These are phyloP conservation scores for Zopfochytrium polystomum DNA, from an alignment of 371 early-diverging fungal species.

Conservation along the genomic window DNA sequence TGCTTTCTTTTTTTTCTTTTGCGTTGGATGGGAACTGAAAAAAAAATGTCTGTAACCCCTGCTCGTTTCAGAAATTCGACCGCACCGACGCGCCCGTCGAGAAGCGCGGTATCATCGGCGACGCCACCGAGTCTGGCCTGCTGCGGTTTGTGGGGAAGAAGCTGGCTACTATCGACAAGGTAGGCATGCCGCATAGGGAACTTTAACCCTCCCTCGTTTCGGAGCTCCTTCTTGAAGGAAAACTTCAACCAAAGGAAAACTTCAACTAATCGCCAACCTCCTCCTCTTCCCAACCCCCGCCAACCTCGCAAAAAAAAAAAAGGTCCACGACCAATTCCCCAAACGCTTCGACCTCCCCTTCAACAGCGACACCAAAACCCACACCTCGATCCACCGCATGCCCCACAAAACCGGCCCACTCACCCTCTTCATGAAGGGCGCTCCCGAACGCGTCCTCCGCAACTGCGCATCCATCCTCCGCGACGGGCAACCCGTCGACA, in stretches of 20 bases:
- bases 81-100: conserved; percentile 9
- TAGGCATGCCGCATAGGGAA: too few species aligned
- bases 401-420: conserved; percentile 44
- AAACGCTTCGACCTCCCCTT: conserved; percentile 58
- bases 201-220: too few species aligned
- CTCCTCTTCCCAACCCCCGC: conserved; percentile 5
- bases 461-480: conserved; percentile 40
- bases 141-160: conserved; percentile 40
- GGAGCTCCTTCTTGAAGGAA: background rate
- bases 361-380: conserved; percentile 45
- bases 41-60: too few species aligned
- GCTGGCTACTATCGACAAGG: conserved; percentile 45
- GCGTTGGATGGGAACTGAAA: conserved; percentile 28
- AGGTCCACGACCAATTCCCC: conserved; percentile 43
- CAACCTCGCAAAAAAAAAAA: background rate
- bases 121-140: conserved; percentile 58
- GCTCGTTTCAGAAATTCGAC: conserved; percentile 41
- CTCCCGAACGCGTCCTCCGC: conserved; percentile 49
- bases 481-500: conserved; percentile 30
- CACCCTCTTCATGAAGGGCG: conserved; percentile 54
- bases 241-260: too few species aligned
- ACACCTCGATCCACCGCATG: conserved; percentile 51
- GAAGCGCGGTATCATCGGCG: conserved; percentile 39
- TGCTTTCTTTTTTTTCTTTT: background rate
- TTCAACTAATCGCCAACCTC: background rate